Evolutionary conservation across 2,329 filamentous ascomycete species (phyloP), one percentile per base, ranked within the genome.

Genomic region (Aureobasidium sp.): DNA sequence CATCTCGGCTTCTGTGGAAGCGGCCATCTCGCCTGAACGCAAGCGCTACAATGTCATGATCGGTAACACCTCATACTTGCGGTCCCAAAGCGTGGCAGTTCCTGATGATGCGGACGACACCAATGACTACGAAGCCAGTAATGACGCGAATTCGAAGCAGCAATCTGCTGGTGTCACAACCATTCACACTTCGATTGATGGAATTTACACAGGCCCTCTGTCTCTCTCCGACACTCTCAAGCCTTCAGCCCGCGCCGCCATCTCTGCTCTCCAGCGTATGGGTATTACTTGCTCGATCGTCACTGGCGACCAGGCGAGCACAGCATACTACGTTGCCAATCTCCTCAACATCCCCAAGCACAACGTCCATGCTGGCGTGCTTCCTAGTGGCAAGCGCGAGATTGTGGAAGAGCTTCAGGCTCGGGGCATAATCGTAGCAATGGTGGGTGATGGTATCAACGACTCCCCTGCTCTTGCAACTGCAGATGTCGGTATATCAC

Each of bases 361-460:
- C 3, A 81, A 91, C 65, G 90, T 97, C 40, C 88, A 87, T 70
- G 91, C 94, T 14, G 89, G 90, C n/a, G 89, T 93, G 52, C 91
- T 89, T 4, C 94, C 94, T 0, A 87, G 91, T 66, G 89, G 96
- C 76, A 99, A 99, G 73, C 92, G 95, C 72, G 79, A 82, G 31
- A 95, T 97, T 67, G 82, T 99, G 68, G 83, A 85, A 54, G 78
- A 87, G 60, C 82, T 97, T 19, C 91, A 97, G 76, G 78, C 81
- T 0, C 75, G 80, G 56, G 91, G 91, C 64, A 84, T 91, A 68
- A 80, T 88, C 54, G 90, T 97, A 29, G 94, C 90, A 67, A 99
- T 99, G 94, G 92, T 97, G 15, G 92, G 94, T 58, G 94, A 99
- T 73, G 94, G 94, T 45, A 97, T 99, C 82, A 99, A 99, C 75